These are phyloP conservation scores for Piper betle DNA, from an alignment of 164 flowering plant species.

Conservation along the genomic window DNA sequence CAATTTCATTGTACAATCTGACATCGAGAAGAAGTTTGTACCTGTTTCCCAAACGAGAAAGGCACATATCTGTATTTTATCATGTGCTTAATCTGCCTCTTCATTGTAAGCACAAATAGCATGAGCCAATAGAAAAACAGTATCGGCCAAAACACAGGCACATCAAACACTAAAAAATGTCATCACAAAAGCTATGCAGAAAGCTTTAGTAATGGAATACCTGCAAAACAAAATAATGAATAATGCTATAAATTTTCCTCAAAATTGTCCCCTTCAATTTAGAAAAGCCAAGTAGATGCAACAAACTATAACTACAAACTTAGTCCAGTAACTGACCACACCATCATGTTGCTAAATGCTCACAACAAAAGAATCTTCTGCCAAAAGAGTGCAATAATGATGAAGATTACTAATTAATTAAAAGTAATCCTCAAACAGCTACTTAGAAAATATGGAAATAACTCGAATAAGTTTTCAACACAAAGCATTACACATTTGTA, in stretches of 20 bases:
- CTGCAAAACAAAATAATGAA: slow-evolving; percentile 19
- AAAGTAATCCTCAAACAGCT: too few relatives aligned
- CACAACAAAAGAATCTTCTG: too few relatives aligned
- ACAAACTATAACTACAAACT: too few relatives aligned
- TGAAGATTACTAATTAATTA: too few relatives aligned
- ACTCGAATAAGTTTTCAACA: too few relatives aligned
- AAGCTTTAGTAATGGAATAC: slow-evolving; percentile 64
- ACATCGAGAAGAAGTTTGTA: slow-evolving; percentile 7
- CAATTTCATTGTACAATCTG: background rate
- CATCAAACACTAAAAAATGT: slow-evolving; percentile 66
- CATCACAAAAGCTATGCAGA: slow-evolving; percentile 67
- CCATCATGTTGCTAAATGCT: too few relatives aligned
- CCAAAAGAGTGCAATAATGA: too few relatives aligned
- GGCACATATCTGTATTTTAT: slow-evolving; percentile 82
- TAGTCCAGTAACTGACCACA: too few relatives aligned
- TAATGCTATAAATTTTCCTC: background rate
- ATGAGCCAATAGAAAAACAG: slow-evolving; percentile 74
- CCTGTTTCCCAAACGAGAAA: slow-evolving; percentile 74
- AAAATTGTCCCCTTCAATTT: background rate
- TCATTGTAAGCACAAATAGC: slow-evolving; percentile 65
- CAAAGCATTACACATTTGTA: too few relatives aligned
- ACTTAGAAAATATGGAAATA: too few relatives aligned
- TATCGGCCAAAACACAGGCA: slow-evolving; percentile 91
- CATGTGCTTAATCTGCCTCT: slow-evolving; percentile 75
- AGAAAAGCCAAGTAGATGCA: background rate